A percentile compares a stretch with the other conserved stretches of the same genome.
Conservation (phyloP, 768 basidiomycete genomes). For the Pleurotus cornucopiae region DNA sequence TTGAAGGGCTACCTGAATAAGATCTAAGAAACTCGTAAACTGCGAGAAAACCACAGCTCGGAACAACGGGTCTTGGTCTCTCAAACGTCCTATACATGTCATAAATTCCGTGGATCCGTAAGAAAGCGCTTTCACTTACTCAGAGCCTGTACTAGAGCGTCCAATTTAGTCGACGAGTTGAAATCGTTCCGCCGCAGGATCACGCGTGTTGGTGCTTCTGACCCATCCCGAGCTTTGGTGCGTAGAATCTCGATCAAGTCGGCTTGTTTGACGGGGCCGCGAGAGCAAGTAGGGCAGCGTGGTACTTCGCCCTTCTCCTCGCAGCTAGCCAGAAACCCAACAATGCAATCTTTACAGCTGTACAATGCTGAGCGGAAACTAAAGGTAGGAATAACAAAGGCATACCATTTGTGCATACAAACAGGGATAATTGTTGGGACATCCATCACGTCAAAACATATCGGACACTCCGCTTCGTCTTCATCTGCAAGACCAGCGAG, state of each 20-base stretch:
- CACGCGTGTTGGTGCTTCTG: constrained; percentile 27
- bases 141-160: constrained; percentile 74
- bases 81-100: constrained; percentile 45
- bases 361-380: neutral
- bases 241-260: constrained; percentile 64
- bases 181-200: constrained; percentile 78
- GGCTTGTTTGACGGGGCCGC: constrained; percentile 61
- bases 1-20: constrained; percentile 68
- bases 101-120: neutral
- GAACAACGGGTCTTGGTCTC: constrained; percentile 70
- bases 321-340: constrained; percentile 65
- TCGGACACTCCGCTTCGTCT: constrained; percentile 63
- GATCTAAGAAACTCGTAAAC: constrained; percentile 83
- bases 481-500: constrained; percentile 59
- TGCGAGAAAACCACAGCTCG: constrained; percentile 88
- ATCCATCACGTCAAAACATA: constrained; percentile 80
- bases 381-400: neutral
- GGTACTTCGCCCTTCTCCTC: constrained; percentile 68
- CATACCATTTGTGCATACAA: constrained; percentile 77
- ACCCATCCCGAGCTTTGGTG: constrained; percentile 19
- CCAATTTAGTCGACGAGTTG: constrained; percentile 85
- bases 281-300: constrained; percentile 75
- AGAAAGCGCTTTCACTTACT: constrained; percentile 33
- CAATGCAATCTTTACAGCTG: constrained; percentile 90
- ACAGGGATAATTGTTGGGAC: constrained; percentile 62